Percentiles rank a stretch among this genome's conserved stretches.
Evolutionary conservation across 2,329 filamentous ascomycete species (phyloP).

Genomic region (Penicillium nordicum): DNA sequence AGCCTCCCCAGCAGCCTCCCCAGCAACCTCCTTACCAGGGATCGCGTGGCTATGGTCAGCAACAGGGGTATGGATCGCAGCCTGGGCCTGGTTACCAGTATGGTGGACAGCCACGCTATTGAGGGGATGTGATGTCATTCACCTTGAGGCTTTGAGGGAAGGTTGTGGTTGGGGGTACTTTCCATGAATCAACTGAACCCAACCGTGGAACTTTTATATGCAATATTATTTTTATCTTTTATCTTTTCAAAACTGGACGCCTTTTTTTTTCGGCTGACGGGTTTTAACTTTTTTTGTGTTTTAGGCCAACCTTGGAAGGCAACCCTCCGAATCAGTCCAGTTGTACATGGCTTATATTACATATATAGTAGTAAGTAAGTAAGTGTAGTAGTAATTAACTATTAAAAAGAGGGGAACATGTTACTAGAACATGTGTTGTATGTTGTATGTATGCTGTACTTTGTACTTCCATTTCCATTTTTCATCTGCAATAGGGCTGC

Average conservation of each 20-base stretch:
- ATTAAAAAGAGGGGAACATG: background rate
- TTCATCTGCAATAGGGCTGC: background rate
- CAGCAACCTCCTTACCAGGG: conserved; percentile 12
- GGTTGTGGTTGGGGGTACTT: background rate
- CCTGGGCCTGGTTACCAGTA: conserved; percentile 19
- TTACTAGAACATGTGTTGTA: background rate
- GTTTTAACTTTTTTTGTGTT: background rate
- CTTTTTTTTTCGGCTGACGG: too few species aligned
- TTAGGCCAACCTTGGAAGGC: background rate
- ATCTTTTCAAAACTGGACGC: too few species aligned
- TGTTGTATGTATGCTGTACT: background rate
- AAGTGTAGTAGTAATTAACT: too few species aligned
- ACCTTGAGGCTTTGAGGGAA: background rate
- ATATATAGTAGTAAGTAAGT: too few species aligned
- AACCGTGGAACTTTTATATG: background rate
- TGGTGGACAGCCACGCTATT: conserved; percentile 22
- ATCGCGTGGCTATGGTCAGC: conserved; percentile 21
- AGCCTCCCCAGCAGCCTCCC: background rate
- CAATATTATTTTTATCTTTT: background rate
- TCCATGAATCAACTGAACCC: background rate
- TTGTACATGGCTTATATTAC: background rate
- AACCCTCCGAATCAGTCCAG: background rate
- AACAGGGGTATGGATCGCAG: conserved; percentile 24
- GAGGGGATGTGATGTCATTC: conserved; percentile 14
- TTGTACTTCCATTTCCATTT: background rate